Evolutionary conservation across 306 rosid species (phyloP), one percentile per base, ranked within the genome.

Genomic region (Casuarina equisetifolia): DNA sequence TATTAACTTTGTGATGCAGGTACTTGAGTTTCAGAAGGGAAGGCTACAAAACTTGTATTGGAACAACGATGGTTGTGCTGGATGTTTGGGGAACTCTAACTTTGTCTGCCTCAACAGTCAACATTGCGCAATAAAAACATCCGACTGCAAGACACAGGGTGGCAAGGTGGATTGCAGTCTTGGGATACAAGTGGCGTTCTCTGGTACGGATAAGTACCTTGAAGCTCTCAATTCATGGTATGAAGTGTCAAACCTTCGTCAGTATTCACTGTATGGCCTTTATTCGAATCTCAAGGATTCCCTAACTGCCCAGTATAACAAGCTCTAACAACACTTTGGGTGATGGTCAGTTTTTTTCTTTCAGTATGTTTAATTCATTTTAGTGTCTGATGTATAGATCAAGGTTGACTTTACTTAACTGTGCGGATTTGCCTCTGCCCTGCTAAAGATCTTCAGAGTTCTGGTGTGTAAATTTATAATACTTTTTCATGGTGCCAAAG

Each of bases 171-270:
- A 94, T 85, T 94, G 98, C 85, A 94, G 94, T 84, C 48, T 92
- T 6, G 96, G 94, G 11, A 92, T 94, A 82, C 97, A 94, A 48
- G 70, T 92, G 86, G 94, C 98, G 2, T 94, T 94, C 85, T 94
- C 98, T 3, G 97, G 98, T 74, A 94, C 98, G 1, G 98, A 94
- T 68, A 90, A 92, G 69, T 93, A 94, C 81, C 96, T 92, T 61
- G 79, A 87, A 6, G 91, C 84, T 69, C 92, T 94, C 70, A 94
- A 94, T 84, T 94, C 98, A n/a, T 94, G 98, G 98, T 94, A 94
- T 74, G 98, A 94, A 86, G 97, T 92, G 66, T 81, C 86, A 77
- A 94, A 88, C 55, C 97, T 94, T 79, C 89, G 98, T 46, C 98
- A 94, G 75, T 92, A 92, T 78, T 94, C 98, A 7, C 97, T 94